Conservation (phyloP, 2,329 filamentous ascomycete species). For the Dryadomyces quercivorus region DNA sequence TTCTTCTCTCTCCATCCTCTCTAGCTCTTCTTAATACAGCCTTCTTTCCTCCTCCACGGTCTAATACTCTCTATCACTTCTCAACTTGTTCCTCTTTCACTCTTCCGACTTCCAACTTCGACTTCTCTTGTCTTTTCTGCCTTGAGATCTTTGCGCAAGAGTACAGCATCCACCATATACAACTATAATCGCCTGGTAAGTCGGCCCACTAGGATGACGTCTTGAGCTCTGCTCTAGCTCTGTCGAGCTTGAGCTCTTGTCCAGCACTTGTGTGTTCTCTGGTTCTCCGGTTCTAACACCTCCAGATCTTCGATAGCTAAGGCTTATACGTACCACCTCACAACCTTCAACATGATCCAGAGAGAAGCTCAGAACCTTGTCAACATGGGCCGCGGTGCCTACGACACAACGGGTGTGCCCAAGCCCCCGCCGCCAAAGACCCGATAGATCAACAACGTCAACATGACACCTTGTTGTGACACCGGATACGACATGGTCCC, state of each 20-base stretch:
- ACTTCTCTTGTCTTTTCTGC: background rate
- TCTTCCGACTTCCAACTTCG: background rate
- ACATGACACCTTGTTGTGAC: background rate
- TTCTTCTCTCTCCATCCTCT: slow-evolving; percentile 1
- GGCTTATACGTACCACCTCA: background rate
- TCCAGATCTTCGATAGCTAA: background rate
- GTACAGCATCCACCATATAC: too few species aligned
- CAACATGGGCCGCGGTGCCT: slow-evolving; percentile 24
- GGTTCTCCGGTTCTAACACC: too few species aligned
- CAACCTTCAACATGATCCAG: slow-evolving; percentile 19
- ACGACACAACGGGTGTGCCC: slow-evolving; percentile 25
- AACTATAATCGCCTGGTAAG: too few species aligned
- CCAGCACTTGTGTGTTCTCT: too few species aligned
- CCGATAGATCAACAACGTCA: slow-evolving; percentile 11
- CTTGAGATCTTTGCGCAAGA: too few species aligned
- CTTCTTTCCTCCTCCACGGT: background rate
- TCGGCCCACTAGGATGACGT: too few species aligned
- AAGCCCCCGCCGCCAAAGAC: slow-evolving; percentile 25
- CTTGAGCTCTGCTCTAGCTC: too few species aligned
- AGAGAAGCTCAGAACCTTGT: slow-evolving; percentile 17
- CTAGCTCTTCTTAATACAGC: background rate
- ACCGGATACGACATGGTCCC: background rate
- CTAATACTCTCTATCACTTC: background rate
- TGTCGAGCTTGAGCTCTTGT: too few species aligned
- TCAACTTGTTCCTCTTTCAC: background rate